Conservation (phyloP, 192 early-diverging fungal species). For the Linderina pennispora region DNA sequence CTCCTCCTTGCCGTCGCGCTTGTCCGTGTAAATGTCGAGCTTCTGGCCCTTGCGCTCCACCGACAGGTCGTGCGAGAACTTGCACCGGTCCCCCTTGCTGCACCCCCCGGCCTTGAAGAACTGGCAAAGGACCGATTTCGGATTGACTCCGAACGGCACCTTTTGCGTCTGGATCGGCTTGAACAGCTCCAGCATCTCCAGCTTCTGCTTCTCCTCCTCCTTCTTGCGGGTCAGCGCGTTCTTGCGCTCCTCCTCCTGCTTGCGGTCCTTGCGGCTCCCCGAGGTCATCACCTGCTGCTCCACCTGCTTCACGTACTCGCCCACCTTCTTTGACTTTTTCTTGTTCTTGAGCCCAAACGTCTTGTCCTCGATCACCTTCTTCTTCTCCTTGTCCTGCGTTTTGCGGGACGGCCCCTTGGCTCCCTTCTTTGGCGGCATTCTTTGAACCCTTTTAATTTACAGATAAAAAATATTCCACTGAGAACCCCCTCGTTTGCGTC, state of each 20-base stretch:
- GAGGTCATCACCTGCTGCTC: slow-evolving; percentile 68
- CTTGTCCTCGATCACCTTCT: slow-evolving; percentile 89
- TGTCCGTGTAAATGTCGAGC: slow-evolving; percentile 91
- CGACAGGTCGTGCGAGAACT: slow-evolving; percentile 94
- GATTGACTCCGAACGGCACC: slow-evolving; percentile 97
- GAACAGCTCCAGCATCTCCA: slow-evolving; percentile 83
- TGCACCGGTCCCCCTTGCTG: slow-evolving; percentile 88
- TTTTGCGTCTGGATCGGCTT: slow-evolving; percentile 87
- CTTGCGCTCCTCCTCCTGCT: slow-evolving; percentile 56
- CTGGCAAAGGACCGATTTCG: slow-evolving; percentile 90
- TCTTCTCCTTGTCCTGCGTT: slow-evolving; percentile 60
- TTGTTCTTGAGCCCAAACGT: slow-evolving; percentile 99
- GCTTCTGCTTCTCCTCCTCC: slow-evolving; percentile 75
- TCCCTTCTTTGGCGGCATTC: slow-evolving; percentile 82
- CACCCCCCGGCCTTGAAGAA: slow-evolving; percentile 91
- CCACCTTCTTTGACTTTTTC: slow-evolving; percentile 91
- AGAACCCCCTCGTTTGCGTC: too few species aligned
- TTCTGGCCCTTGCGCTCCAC: slow-evolving; percentile 87
- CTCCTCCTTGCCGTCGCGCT: slow-evolving; percentile 58
- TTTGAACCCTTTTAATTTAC: too few species aligned
- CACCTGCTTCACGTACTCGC: slow-evolving; percentile 87
- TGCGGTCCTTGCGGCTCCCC: slow-evolving; percentile 48
- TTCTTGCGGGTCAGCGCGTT: slow-evolving; percentile 57
- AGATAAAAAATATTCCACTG: too few species aligned
- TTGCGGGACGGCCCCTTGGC: slow-evolving; percentile 47